Evolutionary conservation across 305 asterid genomes (phyloP).

Genomic region (Solanum hybrid): DNA sequence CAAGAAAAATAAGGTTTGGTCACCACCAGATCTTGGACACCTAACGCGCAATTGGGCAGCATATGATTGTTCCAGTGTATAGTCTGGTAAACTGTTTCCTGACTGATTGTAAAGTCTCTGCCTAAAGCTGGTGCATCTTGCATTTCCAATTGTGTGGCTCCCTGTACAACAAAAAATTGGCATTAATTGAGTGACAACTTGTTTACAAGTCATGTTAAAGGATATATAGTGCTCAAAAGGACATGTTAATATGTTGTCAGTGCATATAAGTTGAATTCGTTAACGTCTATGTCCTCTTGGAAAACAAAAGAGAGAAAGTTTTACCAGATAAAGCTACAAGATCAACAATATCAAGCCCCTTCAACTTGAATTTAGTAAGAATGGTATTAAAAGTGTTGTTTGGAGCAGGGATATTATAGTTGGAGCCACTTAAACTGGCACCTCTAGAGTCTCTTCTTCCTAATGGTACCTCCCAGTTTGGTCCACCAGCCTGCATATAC

Average conservation of each 20-base stretch:
- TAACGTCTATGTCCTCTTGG: neutral
- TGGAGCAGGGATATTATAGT: conserved; percentile 85
- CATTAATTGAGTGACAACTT: neutral
- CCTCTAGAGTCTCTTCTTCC: conserved; percentile 78
- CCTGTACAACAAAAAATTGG: conserved; percentile 29
- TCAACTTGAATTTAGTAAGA: conserved; percentile 64
- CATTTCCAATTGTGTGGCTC: conserved; percentile 80
- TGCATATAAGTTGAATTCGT: neutral
- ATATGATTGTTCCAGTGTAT: conserved; percentile 42
- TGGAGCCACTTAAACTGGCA: conserved; percentile 87
- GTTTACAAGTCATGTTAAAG: neutral
- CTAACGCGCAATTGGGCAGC: conserved; percentile 40
- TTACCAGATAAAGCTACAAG: conserved; percentile 86
- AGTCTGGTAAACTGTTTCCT: conserved; percentile 57
- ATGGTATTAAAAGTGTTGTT: conserved; percentile 84
- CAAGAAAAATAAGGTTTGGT: conserved; percentile 51
- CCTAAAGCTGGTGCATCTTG: conserved; percentile 76
- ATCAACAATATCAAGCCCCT: conserved; percentile 73
- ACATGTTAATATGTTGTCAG: neutral
- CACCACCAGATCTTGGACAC: conserved; percentile 81
- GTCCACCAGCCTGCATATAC: conserved; percentile 62
- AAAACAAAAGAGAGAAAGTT: neutral
- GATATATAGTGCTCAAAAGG: neutral
- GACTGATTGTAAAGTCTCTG: conserved; percentile 85
- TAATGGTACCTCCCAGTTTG: conserved; percentile 73